A percentile compares a stretch with the other conserved stretches of the same genome.
Conservation (phyloP, 225 moss, liverwort and hornwort species). For the Ulota crispa region DNA sequence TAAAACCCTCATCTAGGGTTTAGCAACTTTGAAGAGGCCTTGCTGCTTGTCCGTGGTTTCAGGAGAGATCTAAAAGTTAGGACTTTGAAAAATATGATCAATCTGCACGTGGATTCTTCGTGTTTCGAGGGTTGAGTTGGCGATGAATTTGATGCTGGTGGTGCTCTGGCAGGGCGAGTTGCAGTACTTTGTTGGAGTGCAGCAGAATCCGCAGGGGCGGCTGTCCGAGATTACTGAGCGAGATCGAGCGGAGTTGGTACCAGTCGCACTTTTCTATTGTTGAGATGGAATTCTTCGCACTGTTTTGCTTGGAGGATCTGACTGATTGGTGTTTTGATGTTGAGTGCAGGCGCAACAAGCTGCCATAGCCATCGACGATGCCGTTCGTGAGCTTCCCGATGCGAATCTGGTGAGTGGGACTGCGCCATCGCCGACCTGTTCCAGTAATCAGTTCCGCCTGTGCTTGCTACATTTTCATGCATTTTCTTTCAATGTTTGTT, state of each 20-base stretch:
- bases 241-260: constrained; percentile 67
- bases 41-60: no score
- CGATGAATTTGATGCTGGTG: not conserved
- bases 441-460: not conserved
- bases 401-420: constrained; percentile 60
- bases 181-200: constrained; percentile 96
- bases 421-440: not conserved
- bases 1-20: no score
- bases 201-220: constrained; percentile 74
- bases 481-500: not conserved
- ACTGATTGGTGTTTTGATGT: not conserved
- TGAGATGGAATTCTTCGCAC: not conserved
- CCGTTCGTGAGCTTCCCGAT: constrained; percentile 82
- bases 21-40: no score
- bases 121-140: no score
- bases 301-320: not conserved
- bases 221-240: constrained; percentile 72
- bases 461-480: not conserved
- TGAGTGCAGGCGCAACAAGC: constrained; percentile 65
- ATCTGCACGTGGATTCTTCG: no score
- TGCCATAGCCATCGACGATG: constrained; percentile 66
- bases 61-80: no score
- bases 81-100: no score
- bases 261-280: not conserved
- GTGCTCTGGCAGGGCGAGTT: constrained; percentile 70